Conservation (phyloP, 768 basidiomycete genomes). For the Lactarius pseudohatsudake region DNA sequence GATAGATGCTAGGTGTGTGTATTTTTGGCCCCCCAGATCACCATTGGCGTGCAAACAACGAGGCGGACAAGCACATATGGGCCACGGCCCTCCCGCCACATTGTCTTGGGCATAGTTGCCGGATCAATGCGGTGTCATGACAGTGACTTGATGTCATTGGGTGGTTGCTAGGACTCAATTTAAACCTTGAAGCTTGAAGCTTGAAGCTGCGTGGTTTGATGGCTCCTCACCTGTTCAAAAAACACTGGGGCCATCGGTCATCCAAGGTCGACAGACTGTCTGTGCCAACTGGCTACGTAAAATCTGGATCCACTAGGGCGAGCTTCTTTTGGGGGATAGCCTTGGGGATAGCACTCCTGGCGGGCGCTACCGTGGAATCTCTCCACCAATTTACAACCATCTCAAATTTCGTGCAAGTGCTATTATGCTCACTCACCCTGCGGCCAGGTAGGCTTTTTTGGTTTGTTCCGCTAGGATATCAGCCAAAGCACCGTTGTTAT, state of each 20-base stretch:
- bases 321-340: background rate
- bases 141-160: too few species aligned
- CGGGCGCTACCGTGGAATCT: background rate
- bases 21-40: background rate
- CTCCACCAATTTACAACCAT: background rate
- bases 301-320: background rate
- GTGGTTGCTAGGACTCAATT: background rate
- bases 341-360: background rate
- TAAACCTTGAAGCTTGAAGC: background rate
- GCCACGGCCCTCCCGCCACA: background rate
- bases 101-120: too few species aligned
- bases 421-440: background rate
- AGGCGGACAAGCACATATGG: background rate
- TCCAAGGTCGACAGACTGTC: background rate
- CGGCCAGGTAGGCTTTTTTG: background rate
- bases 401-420: background rate
- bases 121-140: background rate
- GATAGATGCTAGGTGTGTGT: background rate
- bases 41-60: background rate
- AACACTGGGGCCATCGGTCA: background rate
- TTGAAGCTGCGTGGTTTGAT: background rate
- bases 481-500: background rate
- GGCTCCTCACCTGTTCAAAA: background rate
- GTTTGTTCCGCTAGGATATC: background rate
- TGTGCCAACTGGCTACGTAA: background rate